A percentile compares a stretch with the other conserved stretches of the same genome.
Evolutionary conservation across 2,329 filamentous ascomycete genomes (phyloP).

Genomic region (Lecanicillium sp.): DNA sequence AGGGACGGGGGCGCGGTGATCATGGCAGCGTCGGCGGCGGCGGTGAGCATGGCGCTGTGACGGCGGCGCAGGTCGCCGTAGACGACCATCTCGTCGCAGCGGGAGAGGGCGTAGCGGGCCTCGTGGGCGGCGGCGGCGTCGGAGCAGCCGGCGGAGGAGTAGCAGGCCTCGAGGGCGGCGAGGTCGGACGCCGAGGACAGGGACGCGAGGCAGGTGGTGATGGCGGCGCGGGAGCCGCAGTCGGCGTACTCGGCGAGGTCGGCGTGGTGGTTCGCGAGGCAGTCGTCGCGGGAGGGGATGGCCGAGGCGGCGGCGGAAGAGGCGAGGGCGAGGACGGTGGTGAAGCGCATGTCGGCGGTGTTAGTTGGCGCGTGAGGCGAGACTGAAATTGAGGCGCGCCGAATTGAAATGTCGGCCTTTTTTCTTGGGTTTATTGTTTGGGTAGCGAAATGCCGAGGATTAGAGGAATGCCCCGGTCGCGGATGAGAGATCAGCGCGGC

Average conservation of each 20-base stretch:
- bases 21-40: conserved; percentile 16
- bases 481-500: not conserved
- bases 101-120: conserved; percentile 23
- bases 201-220: conserved; percentile 37
- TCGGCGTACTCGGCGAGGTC: conserved; percentile 35
- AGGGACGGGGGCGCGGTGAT: conserved; percentile 15
- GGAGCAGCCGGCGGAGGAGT: conserved; percentile 31
- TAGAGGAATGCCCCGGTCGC: too few species aligned
- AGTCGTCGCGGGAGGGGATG: conserved; percentile 24
- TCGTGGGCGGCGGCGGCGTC: conserved; percentile 24
- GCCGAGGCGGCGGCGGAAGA: conserved; percentile 24
- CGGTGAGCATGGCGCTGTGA: conserved; percentile 4
- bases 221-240: conserved; percentile 38
- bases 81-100: conserved; percentile 26
- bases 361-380: not conserved
- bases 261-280: conserved; percentile 32
- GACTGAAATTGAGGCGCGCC: too few species aligned
- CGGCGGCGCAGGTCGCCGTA: conserved; percentile 17
- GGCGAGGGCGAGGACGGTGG: conserved; percentile 29
- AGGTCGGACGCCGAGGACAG: conserved; percentile 25
- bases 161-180: conserved; percentile 33
- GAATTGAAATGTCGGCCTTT: not conserved
- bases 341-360: conserved; percentile 24
- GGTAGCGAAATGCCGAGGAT: too few species aligned
- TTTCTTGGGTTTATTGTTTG: too few species aligned